Base-by-base conservation (phyloP, 495 filamentous ascomycete species). In the Neurospora pannonica region DNA sequence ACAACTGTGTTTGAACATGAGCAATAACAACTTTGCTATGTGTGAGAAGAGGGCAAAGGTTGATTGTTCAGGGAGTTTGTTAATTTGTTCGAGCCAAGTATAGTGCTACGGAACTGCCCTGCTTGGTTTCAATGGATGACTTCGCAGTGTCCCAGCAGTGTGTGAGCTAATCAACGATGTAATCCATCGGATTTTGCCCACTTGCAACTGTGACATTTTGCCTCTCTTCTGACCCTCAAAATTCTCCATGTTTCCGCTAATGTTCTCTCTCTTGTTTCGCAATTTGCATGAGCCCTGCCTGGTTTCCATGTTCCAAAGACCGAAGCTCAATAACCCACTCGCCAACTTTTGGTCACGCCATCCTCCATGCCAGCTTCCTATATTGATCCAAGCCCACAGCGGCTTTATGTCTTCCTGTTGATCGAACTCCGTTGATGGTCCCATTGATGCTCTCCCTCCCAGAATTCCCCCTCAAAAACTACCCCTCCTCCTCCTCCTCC, bases 31-130 rank as follows among this genome's bases (percentile, higher is more conserved):
- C 2, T 43, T n/a, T n/a, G 19, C 2, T 43, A 43, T n/a, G 19
- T n/a, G 40, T 3, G 1, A n/a, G 17, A n/a, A 43, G 7, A 8
- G 7, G 2, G 40, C 7, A n/a, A n/a, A 0, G 40, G 40, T 9
- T 43, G 2, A n/a, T 0, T 40, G 0, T 43, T 43, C 0, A 8
- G 17, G 0, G 17, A 4, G 17, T n/a, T n/a, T n/a, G n/a, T 9
- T 0, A 9, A n/a, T n/a, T 0, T n/a, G 0, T 43, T 9, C 17
- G 9, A n/a, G 1, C 0, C 0, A 0, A n/a, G 19, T 9, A 9
- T 9, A 43, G 2, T n/a, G 0, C 8, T 8, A n/a, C 19, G 7
- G 40, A 43, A 43, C 19, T 43, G 7, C n/a, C n/a, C n/a, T n/a
- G n/a, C n/a, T n/a, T n/a, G 40, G 17, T 9, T n/a, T 0, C 17